Percentiles rank a stretch among this genome's conserved stretches.
These are phyloP conservation scores for Plantago coronopus DNA, from an alignment of 305 asterid genomes.

Conservation along the genomic window DNA sequence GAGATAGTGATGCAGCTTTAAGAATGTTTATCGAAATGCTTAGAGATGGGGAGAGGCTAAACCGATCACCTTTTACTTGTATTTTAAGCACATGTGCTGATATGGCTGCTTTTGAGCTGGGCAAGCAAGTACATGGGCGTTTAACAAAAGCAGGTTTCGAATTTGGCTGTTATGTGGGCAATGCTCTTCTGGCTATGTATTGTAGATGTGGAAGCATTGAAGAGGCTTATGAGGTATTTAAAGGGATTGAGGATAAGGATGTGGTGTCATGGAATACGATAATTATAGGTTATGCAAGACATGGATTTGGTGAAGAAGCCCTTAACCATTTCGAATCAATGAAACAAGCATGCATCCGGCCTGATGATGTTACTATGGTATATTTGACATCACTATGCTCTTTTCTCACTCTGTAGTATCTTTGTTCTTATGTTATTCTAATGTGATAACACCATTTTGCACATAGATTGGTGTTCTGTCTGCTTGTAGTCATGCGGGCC, in stretches of 20 bases:
- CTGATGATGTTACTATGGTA: constrained; percentile 95
- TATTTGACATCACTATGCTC: constrained; percentile 2
- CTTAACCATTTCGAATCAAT: constrained; percentile 58
- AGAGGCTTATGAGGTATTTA: constrained; percentile 60
- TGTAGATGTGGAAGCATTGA: constrained; percentile 85
- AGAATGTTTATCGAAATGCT: constrained; percentile 54
- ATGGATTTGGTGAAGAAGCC: constrained; percentile 79
- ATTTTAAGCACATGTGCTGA: constrained; percentile 80
- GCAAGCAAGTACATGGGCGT: constrained; percentile 76
- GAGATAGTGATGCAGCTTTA: constrained; percentile 60
- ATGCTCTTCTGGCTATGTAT: constrained; percentile 89
- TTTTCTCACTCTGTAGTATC: background rate
- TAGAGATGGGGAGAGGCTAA: constrained; percentile 62
- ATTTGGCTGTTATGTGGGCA: constrained; percentile 70
- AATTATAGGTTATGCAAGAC: constrained; percentile 80
- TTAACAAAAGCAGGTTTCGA: constrained; percentile 70
- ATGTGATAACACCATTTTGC: constrained; percentile 16
- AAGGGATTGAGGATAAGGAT: constrained; percentile 59
- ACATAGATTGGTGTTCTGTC: constrained; percentile 71
- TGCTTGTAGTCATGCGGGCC: constrained; percentile 84
- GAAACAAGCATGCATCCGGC: constrained; percentile 48
- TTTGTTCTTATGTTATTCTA: constrained; percentile 10
- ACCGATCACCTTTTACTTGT: constrained; percentile 60
- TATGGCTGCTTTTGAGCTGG: constrained; percentile 76
- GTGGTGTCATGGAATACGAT: constrained; percentile 85